phyloP scores from a whole-genome alignment of 2,329 filamentous ascomycete genomes.

The Sporothrix euskadiensis region DNA sequence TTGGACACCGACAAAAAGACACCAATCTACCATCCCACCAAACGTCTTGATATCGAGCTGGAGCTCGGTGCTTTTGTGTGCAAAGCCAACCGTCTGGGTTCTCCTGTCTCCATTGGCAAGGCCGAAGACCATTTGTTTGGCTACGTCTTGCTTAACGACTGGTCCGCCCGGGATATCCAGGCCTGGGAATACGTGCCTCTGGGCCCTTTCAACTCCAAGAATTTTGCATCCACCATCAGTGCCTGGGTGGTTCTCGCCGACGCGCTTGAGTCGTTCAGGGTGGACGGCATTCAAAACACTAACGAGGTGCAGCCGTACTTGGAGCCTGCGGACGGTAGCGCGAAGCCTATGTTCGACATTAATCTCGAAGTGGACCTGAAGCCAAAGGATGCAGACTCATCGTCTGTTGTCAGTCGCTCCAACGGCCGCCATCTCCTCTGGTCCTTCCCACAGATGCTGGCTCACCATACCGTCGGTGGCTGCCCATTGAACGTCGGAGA shows the following conservation, averaged over 20 bases:
- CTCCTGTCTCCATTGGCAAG: constrained; percentile 60
- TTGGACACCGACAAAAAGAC: constrained; percentile 62
- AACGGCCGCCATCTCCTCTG: constrained; percentile 66
- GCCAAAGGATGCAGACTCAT: not conserved
- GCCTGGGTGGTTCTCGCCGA: constrained; percentile 78
- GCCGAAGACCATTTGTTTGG: constrained; percentile 76
- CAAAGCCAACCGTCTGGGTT: constrained; percentile 63
- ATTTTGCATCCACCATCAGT: constrained; percentile 75
- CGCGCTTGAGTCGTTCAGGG: constrained; percentile 62
- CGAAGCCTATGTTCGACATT: constrained; percentile 47
- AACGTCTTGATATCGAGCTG: constrained; percentile 71
- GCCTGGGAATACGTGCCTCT: constrained; percentile 81
- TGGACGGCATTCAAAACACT: constrained; percentile 40
- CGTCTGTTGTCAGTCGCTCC: constrained; percentile 50
- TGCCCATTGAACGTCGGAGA: constrained; percentile 75
- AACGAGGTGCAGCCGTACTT: constrained; percentile 49
- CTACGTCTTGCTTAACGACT: constrained; percentile 81
- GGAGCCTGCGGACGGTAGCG: constrained; percentile 53
- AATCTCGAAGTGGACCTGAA: constrained; percentile 25
- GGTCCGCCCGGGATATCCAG: constrained; percentile 81
- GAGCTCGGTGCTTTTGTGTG: constrained; percentile 77
- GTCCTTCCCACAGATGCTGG: constrained; percentile 82
- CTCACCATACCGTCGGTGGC: constrained; percentile 76
- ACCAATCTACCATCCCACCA: constrained; percentile 64
- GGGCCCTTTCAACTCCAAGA: constrained; percentile 82